Evolutionary conservation across 2,329 filamentous ascomycete genomes (phyloP).

Genomic region (Metarhizium humberi): DNA sequence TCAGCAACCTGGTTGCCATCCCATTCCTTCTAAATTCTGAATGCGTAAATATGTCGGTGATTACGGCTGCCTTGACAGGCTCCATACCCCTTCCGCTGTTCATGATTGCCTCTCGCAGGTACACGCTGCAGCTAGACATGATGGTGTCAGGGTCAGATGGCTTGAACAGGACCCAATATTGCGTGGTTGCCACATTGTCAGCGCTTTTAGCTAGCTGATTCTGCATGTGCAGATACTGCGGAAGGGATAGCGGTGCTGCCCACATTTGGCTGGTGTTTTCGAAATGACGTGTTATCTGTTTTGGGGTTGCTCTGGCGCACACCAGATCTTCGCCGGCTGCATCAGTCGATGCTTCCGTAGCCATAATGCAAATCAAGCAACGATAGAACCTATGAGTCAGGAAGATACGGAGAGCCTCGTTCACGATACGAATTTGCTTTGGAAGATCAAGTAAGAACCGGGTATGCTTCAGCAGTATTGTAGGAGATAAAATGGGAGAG

Average conservation of each 20-base stretch:
- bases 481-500: neutral
- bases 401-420: neutral
- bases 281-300: conserved; percentile 11
- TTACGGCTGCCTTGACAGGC: conserved; percentile 18
- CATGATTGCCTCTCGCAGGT: conserved; percentile 14
- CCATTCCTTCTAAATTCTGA: conserved; percentile 22
- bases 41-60: conserved; percentile 27
- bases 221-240: conserved; percentile 10
- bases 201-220: conserved; percentile 5
- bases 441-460: neutral
- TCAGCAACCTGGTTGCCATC: conserved; percentile 26
- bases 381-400: neutral
- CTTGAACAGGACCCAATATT: conserved; percentile 22
- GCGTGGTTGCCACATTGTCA: conserved; percentile 1
- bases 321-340: conserved; percentile 2
- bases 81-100: conserved; percentile 12
- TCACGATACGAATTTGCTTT: neutral
- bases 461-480: neutral
- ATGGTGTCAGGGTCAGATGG: conserved; percentile 18
- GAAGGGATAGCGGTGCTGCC: conserved; percentile 9
- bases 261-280: conserved; percentile 11
- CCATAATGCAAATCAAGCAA: neutral
- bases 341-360: neutral
- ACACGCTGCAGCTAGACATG: conserved; percentile 24
- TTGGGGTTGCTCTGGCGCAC: conserved; percentile 9